phyloP scores from a whole-genome alignment of 257 asterid species.

The Petunia axillaris region DNA sequence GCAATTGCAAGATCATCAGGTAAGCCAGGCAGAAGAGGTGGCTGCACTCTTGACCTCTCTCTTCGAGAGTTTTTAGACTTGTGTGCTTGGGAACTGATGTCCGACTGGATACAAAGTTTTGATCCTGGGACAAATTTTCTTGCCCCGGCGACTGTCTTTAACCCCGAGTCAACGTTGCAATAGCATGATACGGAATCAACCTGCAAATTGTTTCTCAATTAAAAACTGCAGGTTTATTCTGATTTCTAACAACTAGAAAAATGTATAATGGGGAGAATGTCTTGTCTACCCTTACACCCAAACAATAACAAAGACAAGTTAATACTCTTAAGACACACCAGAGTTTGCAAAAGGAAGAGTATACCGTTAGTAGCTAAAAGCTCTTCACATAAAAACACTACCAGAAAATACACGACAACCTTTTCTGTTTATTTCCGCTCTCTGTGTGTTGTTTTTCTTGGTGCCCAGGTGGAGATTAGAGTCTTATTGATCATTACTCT shows the following conservation, averaged over 20 bases:
- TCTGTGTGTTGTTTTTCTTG: neutral
- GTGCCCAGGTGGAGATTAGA: neutral
- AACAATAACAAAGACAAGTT: neutral
- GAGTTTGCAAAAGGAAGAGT: neutral
- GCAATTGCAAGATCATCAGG: constrained; percentile 58
- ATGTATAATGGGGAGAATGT: neutral
- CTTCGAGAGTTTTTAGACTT: constrained; percentile 39
- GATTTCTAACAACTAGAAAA: neutral
- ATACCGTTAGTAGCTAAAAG: neutral
- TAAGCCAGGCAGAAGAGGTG: constrained; percentile 52
- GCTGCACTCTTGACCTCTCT: constrained; percentile 46
- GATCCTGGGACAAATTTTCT: constrained; percentile 53
- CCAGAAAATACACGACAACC: neutral
- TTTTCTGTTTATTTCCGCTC: neutral
- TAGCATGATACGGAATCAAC: constrained; percentile 56
- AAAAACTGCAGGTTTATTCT: constrained; percentile 14
- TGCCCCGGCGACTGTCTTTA: constrained; percentile 51
- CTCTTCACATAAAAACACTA: neutral
- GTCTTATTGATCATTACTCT: neutral
- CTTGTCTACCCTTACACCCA: neutral
- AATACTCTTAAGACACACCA: neutral
- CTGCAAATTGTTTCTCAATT: constrained; percentile 29
- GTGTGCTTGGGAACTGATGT: constrained; percentile 51
- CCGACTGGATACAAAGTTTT: constrained; percentile 52
- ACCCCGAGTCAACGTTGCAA: constrained; percentile 52